Base-by-base conservation (phyloP, 2,329 filamentous ascomycete species). In the Celoporthe dispersa region DNA sequence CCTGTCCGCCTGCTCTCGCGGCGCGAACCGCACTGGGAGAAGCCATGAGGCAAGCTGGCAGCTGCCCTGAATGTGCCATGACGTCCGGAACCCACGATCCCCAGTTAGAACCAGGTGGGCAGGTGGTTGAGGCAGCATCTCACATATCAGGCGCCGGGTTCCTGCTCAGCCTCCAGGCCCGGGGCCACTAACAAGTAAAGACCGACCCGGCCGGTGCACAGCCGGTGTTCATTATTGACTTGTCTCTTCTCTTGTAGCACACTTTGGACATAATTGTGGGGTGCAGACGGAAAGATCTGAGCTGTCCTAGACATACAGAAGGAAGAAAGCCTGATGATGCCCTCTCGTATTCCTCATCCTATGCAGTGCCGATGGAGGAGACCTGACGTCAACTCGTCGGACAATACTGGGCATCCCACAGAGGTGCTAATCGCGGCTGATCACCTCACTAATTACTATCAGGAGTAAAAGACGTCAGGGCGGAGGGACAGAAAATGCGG, bases 401-500 rank as follows among this genome's bases (percentile, higher is more conserved):
- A 59, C n/a, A 31, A 35, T 9, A 28, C 31, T 35, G 55, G 16
- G 31, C 19, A 8, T 16, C 28, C 55, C 55, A 22, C 16, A 33
- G 33, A 60, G 57, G 57, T 11, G 31, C 57, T 33, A 35, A 60
- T 35, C 33, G 19, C 31, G 11, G 53, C 16, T 19, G 53, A 16
- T 31, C 28, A 14, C 25, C 28, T 5, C 19, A 22, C 16, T 48
- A 48, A 41, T 41, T 57, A 57, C 53, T 57, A 57, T 57, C 53
- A 57, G 44, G 3, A 31, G 28, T 28, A 57, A 57, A 31, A n/a
- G 55, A 51, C 31, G 55, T 35, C 44, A 48, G 39, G 25, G 35
- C 41, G 55, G 65, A 61, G 51, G 22, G 37, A 39, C 37, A 66
- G 9, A 31, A 37, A 67, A 44, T 44, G 22, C 65, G 55, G 55